phyloP scores from a whole-genome alignment of 1,139 yeast species.

The Yamadazyma atlantica region DNA sequence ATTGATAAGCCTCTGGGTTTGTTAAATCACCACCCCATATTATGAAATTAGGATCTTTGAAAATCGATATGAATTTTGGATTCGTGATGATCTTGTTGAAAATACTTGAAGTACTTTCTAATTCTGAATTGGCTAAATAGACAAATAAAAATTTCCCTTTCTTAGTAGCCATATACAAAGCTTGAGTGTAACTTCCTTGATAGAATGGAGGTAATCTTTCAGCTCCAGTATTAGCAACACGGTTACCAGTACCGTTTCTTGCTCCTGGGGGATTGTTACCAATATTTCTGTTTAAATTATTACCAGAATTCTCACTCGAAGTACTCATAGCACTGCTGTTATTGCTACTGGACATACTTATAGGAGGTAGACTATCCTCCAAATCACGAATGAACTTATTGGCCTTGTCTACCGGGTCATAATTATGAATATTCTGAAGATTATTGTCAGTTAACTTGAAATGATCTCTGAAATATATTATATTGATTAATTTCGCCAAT shows the following conservation, averaged over 20 bases:
- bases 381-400: conserved; percentile 33
- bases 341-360: background rate
- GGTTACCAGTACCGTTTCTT: background rate
- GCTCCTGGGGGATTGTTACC: background rate
- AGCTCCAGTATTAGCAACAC: background rate
- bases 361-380: conserved; percentile 34
- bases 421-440: conserved; percentile 3
- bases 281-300: background rate
- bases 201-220: conserved; percentile 46
- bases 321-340: background rate
- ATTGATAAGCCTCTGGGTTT: conserved; percentile 80
- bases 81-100: conserved; percentile 57
- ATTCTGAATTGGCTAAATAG: conserved; percentile 71
- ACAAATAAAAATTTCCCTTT: conserved; percentile 71
- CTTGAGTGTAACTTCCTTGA: conserved; percentile 77
- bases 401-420: conserved; percentile 37
- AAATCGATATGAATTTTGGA: conserved; percentile 49
- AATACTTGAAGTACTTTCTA: conserved; percentile 59
- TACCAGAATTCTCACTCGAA: background rate
- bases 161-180: conserved; percentile 64
- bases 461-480: conserved; percentile 29
- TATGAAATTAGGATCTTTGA: conserved; percentile 52
- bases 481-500: conserved; percentile 24
- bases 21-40: conserved; percentile 90
- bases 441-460: conserved; percentile 6